Conservation (phyloP, 495 filamentous ascomycete species). For the Letharia columbiana region DNA sequence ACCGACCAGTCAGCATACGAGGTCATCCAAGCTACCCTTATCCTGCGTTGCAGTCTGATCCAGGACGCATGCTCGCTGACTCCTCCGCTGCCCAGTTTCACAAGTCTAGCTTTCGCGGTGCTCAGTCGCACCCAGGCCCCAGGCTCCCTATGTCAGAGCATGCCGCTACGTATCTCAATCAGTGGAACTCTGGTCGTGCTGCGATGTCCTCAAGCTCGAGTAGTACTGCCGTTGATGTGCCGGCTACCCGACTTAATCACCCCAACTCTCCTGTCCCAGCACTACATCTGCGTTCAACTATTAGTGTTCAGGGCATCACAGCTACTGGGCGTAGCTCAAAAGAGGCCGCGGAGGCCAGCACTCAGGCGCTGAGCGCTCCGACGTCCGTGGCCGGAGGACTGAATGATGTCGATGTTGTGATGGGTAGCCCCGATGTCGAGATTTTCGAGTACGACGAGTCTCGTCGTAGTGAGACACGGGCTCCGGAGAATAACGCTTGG, state of each 20-base stretch:
- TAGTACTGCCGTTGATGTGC: neutral
- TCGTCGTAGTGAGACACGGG: neutral
- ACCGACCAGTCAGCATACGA: neutral
- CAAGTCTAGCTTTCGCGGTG: neutral
- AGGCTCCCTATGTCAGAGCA: neutral
- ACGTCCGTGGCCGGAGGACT: too few relatives aligned
- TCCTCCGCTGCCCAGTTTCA: neutral
- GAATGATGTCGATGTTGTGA: neutral
- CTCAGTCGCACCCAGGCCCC: neutral
- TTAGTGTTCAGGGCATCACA: neutral
- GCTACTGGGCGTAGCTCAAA: neutral
- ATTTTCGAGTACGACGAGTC: neutral
- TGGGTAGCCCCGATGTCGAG: neutral
- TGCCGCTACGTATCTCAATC: neutral
- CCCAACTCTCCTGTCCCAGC: neutral
- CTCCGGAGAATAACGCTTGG: neutral
- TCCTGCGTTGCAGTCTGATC: neutral
- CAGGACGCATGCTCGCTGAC: neutral
- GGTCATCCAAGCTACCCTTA: neutral
- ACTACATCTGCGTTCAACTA: neutral
- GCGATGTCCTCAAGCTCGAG: neutral
- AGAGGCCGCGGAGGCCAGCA: neutral
- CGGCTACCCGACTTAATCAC: neutral
- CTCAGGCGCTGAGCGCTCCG: neutral
- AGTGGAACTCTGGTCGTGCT: conserved; percentile 1